Percentiles rank a stretch among this genome's conserved stretches.
phyloP scores from a whole-genome alignment of 1,139 yeast genomes.

The Casaregolazyma suthepensis region DNA sequence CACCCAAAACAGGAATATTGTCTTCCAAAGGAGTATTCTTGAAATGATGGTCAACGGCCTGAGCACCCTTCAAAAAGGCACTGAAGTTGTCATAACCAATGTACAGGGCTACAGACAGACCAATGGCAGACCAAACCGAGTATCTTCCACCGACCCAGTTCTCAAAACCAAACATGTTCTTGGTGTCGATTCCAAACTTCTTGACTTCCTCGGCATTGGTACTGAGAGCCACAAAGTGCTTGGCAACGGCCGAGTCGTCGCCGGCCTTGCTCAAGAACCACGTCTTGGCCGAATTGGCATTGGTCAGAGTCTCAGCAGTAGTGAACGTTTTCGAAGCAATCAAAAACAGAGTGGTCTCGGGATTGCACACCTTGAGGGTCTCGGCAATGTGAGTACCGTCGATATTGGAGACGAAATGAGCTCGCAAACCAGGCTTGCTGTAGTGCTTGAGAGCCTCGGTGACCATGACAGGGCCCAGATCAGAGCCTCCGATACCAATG shows the following conservation, averaged over 20 bases:
- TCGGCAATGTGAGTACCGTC: conserved; percentile 98
- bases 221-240: conserved; percentile 95
- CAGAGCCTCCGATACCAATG: conserved; percentile 98
- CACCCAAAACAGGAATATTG: conserved; percentile 91
- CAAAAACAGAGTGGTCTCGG: conserved; percentile 90
- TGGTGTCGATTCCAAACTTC: conserved; percentile 93
- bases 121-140: conserved; percentile 99
- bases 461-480: conserved; percentile 98
- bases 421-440: conserved; percentile 66
- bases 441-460: conserved; percentile 95
- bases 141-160: conserved; percentile 99
- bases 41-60: conserved; percentile 93
- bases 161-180: conserved; percentile 97
- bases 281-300: conserved; percentile 87
- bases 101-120: conserved; percentile 89
- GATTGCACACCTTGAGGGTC: conserved; percentile 65
- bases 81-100: conserved; percentile 94
- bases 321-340: conserved; percentile 98
- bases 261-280: conserved; percentile 82
- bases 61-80: conserved; percentile 90
- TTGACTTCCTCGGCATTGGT: conserved; percentile 88
- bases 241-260: conserved; percentile 71
- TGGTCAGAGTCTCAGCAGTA: conserved; percentile 95
- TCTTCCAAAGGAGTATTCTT: conserved; percentile 73
- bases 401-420: conserved; percentile 93